These are phyloP conservation scores for Pestalotiopsis sp. DNA, from an alignment of 2,329 filamentous ascomycete species.

Conservation along the genomic window DNA sequence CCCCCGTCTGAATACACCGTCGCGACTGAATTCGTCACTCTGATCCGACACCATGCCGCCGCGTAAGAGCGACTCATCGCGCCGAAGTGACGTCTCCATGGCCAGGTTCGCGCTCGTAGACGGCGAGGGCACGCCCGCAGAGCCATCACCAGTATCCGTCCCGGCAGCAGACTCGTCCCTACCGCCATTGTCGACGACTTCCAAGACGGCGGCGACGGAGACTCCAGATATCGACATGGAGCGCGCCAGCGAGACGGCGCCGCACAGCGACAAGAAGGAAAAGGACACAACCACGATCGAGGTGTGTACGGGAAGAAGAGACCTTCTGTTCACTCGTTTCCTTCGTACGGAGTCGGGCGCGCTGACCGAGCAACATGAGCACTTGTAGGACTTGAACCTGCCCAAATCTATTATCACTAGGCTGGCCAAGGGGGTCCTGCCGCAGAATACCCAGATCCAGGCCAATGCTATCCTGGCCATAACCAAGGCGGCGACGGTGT, in stretches of 20 bases:
- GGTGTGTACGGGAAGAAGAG: slow-evolving; percentile 22
- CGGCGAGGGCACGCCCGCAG: slow-evolving; percentile 21
- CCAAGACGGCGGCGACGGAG: slow-evolving; percentile 20
- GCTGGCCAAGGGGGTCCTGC: slow-evolving; percentile 76
- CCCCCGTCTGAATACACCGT: not conserved
- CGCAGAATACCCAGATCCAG: slow-evolving; percentile 80
- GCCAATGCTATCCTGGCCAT: slow-evolving; percentile 78
- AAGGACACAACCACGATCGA: slow-evolving; percentile 48
- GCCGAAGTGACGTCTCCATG: slow-evolving; percentile 46
- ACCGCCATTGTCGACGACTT: slow-evolving; percentile 20
- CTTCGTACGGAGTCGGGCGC: not conserved
- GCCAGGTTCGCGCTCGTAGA: slow-evolving; percentile 46
- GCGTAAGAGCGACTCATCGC: slow-evolving; percentile 51
- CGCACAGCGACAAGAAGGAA: slow-evolving; percentile 37
- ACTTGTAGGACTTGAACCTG: slow-evolving; percentile 66
- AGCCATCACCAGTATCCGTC: not conserved
- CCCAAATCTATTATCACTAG: slow-evolving; percentile 81
- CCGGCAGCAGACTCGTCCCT: slow-evolving; percentile 16
- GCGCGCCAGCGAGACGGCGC: slow-evolving; percentile 25
- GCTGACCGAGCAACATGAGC: not conserved
- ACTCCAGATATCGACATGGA: slow-evolving; percentile 33
- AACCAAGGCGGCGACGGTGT: slow-evolving; percentile 80
- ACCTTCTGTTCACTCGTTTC: not conserved
- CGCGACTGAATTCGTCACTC: not conserved
- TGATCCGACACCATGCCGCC: slow-evolving; percentile 42